Evolutionary conservation across 192 early-diverging fungal genomes (phyloP).

Genomic region (Podila clonocystis): DNA sequence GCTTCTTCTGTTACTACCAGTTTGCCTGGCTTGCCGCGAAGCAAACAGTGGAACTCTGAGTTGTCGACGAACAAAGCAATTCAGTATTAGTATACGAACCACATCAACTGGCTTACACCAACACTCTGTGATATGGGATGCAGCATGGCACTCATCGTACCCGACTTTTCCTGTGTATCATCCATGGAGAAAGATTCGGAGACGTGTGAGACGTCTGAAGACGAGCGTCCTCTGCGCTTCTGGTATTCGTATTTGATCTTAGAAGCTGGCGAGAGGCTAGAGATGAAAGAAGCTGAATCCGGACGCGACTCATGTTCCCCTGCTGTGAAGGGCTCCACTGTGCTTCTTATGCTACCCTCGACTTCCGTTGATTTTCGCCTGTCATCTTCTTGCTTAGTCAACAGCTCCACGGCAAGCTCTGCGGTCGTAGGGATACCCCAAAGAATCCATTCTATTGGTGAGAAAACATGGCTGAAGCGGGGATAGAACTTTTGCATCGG

Average conservation of each 20-base stretch:
- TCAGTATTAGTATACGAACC: not conserved
- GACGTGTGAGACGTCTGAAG: conserved; percentile 1
- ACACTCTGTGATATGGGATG: too few relatives aligned
- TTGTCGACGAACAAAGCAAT: not conserved
- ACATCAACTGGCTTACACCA: too few relatives aligned
- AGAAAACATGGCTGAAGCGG: conserved; percentile 58
- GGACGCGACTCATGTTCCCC: conserved; percentile 2
- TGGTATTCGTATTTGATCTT: conserved; percentile 43
- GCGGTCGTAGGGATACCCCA: conserved; percentile 64
- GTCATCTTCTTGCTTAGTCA: conserved; percentile 31
- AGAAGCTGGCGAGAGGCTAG: conserved; percentile 20
- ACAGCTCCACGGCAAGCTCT: conserved; percentile 57
- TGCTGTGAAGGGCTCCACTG: not conserved
- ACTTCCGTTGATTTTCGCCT: not conserved
- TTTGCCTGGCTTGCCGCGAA: conserved; percentile 48
- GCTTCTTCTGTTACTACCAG: conserved; percentile 38
- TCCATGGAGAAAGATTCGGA: not conserved
- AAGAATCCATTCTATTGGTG: conserved; percentile 54
- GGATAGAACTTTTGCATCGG: conserved; percentile 56
- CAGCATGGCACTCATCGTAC: not conserved
- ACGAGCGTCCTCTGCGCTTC: conserved; percentile 10
- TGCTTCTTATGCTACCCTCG: not conserved
- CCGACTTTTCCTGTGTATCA: not conserved
- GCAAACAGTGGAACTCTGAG: conserved; percentile 44
- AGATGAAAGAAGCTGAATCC: conserved; percentile 6